Evolutionary conservation across 805 yeast species (phyloP), one percentile per base, ranked within the genome.

Genomic region (Komagataella pastoris): DNA sequence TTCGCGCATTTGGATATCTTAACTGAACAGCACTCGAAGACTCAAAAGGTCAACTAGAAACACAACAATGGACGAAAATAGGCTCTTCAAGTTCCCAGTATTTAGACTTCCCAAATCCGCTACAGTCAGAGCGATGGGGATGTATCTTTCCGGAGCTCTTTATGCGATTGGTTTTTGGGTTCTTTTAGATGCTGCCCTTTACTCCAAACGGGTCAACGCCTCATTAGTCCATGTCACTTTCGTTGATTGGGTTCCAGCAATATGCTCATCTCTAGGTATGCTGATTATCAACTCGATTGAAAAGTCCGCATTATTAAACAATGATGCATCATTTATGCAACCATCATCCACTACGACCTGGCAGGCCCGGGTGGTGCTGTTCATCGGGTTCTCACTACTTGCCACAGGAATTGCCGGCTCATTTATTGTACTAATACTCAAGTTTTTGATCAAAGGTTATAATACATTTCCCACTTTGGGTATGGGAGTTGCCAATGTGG

Each of bases 321-420:
- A 66, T 57, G 57, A 64, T 56, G 17, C 52, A 57, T 7, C 63
- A 4, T 56, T 53, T 63, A 69, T 57, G 66, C 70, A 67, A 45
- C 68, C 67, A 8, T 55, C 66, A 49, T 64, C 68, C 47, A 62
- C 77, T 12, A 83, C 86, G 51, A 88, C 90, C 45, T 90, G 97
- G 96, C 95, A 90, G 56, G 97, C 97, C 14, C 77, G 97, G 59
- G 81, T 90, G 44, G 83, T 95, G 14, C 73, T 93, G 51, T 93
- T 93, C 64, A 71, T 88, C 59, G 99, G 99, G 7, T 93, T 93
- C 65, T 85, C 97, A 3, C 72, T 91, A 48, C 73, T 93, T 52
- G 96, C 98, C 1, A 93, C 97, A 52, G 98, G 99, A 0, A 70
- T 93, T 54, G 88, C 96, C 17, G 98, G 98, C 1, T 82, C 93